A percentile compares a stretch with the other conserved stretches of the same genome.
Conservation (phyloP, 768 basidiomycete genomes). For the Cystofilobasidium macerans region DNA sequence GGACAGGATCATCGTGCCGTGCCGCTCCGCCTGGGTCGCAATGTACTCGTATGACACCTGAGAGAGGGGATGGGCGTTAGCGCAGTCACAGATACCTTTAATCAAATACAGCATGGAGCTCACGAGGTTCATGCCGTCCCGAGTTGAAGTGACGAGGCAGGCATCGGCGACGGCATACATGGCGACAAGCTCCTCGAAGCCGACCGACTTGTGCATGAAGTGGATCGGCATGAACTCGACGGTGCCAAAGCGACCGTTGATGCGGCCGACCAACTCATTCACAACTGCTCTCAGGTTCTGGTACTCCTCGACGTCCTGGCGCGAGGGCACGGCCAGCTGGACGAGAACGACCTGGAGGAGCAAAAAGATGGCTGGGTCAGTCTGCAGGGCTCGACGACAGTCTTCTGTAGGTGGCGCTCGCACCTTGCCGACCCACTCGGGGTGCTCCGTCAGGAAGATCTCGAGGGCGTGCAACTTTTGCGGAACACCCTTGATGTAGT, state of each 20-base stretch:
- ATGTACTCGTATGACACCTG: conserved; percentile 99
- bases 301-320: conserved; percentile 98
- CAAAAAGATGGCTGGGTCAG: neutral
- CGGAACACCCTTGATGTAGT: conserved; percentile 99
- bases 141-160: conserved; percentile 84
- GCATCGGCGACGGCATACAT: conserved; percentile 94
- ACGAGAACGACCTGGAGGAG: conserved; percentile 69
- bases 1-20: conserved; percentile 94
- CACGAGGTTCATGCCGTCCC: conserved; percentile 98
- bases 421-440: conserved; percentile 97
- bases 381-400: too few relatives aligned
- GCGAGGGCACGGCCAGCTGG: conserved; percentile 91
- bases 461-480: conserved; percentile 96
- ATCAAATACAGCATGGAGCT: neutral
- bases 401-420: too few relatives aligned
- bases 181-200: conserved; percentile 93
- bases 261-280: conserved; percentile 94
- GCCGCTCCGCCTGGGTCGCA: conserved; percentile 80
- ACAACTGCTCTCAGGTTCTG: conserved; percentile 91
- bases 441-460: conserved; percentile 90
- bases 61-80: neutral
- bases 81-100: neutral
- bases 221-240: conserved; percentile 99
- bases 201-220: conserved; percentile 54
- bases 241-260: conserved; percentile 97